These are phyloP conservation scores for Phytophthora pistaciae DNA, from an alignment of 352 stramenopile genomes.

Conservation along the genomic window DNA sequence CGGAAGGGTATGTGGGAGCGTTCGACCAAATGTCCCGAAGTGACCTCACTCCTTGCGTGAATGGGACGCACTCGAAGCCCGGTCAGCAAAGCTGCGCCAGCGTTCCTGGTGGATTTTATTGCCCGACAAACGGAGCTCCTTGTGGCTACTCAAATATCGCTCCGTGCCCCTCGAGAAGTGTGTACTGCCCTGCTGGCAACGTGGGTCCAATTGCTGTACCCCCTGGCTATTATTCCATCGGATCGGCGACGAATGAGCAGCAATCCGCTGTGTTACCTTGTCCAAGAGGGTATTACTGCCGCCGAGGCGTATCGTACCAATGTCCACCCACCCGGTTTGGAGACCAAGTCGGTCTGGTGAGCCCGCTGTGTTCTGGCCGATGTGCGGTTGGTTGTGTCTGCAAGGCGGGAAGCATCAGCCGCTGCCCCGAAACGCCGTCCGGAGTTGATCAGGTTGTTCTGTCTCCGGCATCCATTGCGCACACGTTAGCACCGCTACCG, in stretches of 20 bases:
- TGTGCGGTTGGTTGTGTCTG: conserved; percentile 62
- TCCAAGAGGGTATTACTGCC: conserved; percentile 62
- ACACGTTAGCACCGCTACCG: conserved; percentile 38
- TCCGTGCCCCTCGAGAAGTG: conserved; percentile 41
- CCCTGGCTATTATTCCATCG: conserved; percentile 54
- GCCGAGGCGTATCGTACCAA: conserved; percentile 39
- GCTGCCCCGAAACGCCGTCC: conserved; percentile 44
- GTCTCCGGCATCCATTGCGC: conserved; percentile 40
- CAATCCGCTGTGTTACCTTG: conserved; percentile 51
- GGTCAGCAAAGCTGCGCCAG: conserved; percentile 52
- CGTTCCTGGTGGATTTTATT: conserved; percentile 59
- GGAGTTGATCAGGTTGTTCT: conserved; percentile 37
- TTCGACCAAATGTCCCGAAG: conserved; percentile 36
- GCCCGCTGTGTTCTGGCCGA: conserved; percentile 52
- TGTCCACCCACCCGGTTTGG: conserved; percentile 64
- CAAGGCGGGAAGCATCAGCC: conserved; percentile 52
- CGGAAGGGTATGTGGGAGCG: conserved; percentile 49
- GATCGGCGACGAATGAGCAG: conserved; percentile 31
- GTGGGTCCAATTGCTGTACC: conserved; percentile 42
- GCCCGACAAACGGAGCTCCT: conserved; percentile 19
- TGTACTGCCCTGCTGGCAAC: conserved; percentile 64
- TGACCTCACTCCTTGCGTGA: conserved; percentile 50
- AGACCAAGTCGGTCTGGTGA: conserved; percentile 40
- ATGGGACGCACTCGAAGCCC: conserved; percentile 64
- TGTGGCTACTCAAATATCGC: conserved; percentile 53